Evolutionary conservation across 2,329 filamentous ascomycete genomes (phyloP).

Genomic region (Colletotrichum karsti): DNA sequence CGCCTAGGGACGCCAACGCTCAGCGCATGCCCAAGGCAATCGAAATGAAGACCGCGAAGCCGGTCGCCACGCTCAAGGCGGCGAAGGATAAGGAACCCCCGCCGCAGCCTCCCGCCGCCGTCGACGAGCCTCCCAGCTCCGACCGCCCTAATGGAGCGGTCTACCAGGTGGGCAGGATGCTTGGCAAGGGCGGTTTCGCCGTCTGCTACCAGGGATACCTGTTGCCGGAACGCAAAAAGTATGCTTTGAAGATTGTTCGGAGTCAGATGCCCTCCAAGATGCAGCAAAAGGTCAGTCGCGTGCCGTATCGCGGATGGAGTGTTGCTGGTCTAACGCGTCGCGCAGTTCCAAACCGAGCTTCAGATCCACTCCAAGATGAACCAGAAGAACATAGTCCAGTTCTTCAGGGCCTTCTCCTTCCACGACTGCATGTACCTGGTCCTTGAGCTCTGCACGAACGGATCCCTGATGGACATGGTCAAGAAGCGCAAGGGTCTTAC

Average conservation of each 20-base stretch:
- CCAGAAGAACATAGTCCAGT: conserved; percentile 95
- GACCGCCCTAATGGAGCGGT: conserved; percentile 76
- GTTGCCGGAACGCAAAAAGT: conserved; percentile 71
- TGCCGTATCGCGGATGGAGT: no score
- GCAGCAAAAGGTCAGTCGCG: conserved; percentile 75
- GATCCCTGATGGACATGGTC: conserved; percentile 97
- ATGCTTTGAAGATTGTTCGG: conserved; percentile 85
- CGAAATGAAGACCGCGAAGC: conserved; percentile 55
- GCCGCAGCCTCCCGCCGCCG: conserved; percentile 67
- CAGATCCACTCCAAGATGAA: conserved; percentile 99
- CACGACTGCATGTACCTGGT: conserved; percentile 91
- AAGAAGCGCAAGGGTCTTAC: conserved; percentile 90
- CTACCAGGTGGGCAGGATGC: conserved; percentile 77
- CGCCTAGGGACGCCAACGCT: conserved; percentile 71
- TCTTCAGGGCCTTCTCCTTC: conserved; percentile 93
- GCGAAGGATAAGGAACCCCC: conserved; percentile 73
- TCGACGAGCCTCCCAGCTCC: conserved; percentile 70
- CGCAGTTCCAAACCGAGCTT: conserved; percentile 79
- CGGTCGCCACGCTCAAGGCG: conserved; percentile 61
- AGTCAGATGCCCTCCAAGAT: conserved; percentile 84
- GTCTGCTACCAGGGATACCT: conserved; percentile 81
- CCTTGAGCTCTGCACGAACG: conserved; percentile 92
- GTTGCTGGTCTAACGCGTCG: conserved; percentile 1
- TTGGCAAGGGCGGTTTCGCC: conserved; percentile 85
- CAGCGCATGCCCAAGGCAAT: conserved; percentile 56